Evolutionary conservation across 768 basidiomycete species (phyloP).

Genomic region (Terana coerulea): DNA sequence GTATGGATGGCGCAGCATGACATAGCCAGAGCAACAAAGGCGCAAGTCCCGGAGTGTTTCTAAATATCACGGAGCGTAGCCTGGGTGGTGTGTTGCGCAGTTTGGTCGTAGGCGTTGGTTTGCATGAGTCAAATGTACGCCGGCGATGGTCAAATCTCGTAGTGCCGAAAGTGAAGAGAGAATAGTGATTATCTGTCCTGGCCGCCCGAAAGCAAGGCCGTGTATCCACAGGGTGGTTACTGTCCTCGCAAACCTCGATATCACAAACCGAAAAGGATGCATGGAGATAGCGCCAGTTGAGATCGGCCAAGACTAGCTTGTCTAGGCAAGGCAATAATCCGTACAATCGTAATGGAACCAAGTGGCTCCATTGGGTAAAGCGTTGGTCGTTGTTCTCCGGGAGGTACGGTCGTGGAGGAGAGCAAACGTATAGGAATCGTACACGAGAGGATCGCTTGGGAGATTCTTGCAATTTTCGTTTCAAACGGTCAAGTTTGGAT

Average conservation of each 20-base stretch:
- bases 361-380: slow-evolving; percentile 1
- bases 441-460: slow-evolving; percentile 63
- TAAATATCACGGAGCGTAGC: too few relatives aligned
- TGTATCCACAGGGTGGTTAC: neutral
- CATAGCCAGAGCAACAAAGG: too few relatives aligned
- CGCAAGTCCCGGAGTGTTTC: too few relatives aligned
- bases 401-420: slow-evolving; percentile 30
- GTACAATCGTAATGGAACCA: neutral
- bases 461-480: neutral
- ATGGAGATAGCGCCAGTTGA: neutral
- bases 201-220: neutral
- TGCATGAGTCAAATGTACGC: too few relatives aligned
- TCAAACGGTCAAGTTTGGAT: neutral
- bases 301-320: neutral
- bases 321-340: neutral
- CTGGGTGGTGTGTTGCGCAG: too few relatives aligned
- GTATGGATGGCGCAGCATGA: too few relatives aligned
- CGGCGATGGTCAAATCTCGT: too few relatives aligned
- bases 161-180: too few relatives aligned
- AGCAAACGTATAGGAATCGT: slow-evolving; percentile 64
- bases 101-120: too few relatives aligned
- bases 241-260: neutral
- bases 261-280: neutral
- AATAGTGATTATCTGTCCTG: neutral
- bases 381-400: neutral